phyloP scores from a whole-genome alignment of 2,329 filamentous ascomycete genomes.

The Alternaria alternata region DNA sequence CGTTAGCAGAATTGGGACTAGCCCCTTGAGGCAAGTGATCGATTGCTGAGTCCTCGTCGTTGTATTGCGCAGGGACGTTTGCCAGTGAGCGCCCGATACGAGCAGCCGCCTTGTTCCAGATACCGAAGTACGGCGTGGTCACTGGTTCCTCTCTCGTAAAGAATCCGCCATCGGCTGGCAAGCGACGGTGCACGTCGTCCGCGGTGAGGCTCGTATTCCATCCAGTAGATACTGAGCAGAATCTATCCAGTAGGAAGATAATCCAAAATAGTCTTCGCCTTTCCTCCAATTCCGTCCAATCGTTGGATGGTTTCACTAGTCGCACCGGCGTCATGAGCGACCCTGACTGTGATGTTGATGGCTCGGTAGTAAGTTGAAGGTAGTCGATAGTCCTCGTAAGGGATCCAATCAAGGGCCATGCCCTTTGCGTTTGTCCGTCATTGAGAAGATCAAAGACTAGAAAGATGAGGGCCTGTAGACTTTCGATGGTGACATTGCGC shows the following conservation, averaged over 20 bases:
- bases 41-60: constrained; percentile 40
- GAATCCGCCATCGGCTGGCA: constrained; percentile 46
- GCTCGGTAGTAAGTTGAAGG: constrained; percentile 43
- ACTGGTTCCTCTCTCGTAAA: constrained; percentile 47
- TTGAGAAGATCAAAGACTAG: constrained; percentile 47
- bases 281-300: constrained; percentile 46
- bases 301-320: constrained; percentile 33
- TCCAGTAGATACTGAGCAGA: constrained; percentile 43
- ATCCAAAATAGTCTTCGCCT: constrained; percentile 44
- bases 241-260: constrained; percentile 45
- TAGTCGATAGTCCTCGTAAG: constrained; percentile 47
- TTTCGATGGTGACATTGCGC: constrained; percentile 38
- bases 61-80: constrained; percentile 45
- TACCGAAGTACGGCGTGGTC: constrained; percentile 44
- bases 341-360: constrained; percentile 31
- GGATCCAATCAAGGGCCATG: constrained; percentile 46
- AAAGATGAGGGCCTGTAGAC: constrained; percentile 42
- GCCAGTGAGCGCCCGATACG: constrained; percentile 43
- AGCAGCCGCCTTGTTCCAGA: constrained; percentile 48
- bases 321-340: constrained; percentile 43
- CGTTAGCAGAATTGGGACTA: constrained; percentile 42
- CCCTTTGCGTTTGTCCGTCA: constrained; percentile 38
- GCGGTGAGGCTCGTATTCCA: constrained; percentile 47
- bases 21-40: constrained; percentile 33
- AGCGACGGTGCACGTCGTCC: constrained; percentile 44